These are phyloP conservation scores for Angomonas deanei DNA, from an alignment of 208 protist genomes.

Conservation along the genomic window DNA sequence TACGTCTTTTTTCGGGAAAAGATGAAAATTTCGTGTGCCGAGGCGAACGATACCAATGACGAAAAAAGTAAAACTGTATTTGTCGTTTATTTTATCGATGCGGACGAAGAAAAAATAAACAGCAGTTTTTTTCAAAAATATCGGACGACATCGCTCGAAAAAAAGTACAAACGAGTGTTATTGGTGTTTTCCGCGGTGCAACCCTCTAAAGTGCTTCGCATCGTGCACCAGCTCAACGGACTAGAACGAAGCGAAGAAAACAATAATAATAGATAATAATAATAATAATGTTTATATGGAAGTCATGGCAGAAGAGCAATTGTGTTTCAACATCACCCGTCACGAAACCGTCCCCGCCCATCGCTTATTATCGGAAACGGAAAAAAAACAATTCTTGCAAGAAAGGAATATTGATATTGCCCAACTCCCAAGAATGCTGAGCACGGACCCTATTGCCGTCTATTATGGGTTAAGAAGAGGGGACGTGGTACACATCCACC, in stretches of 20 bases:
- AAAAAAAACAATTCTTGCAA: constrained; percentile 78
- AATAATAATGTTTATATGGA: neutral
- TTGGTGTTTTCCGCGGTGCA: no score
- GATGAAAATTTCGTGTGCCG: no score
- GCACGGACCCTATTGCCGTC: constrained; percentile 92
- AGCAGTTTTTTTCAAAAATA: no score
- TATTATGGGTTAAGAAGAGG: constrained; percentile 92
- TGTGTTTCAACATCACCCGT: constrained; percentile 94
- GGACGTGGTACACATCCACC: constrained; percentile 92
- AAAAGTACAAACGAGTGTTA: neutral
- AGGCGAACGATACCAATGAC: constrained; percentile 29
- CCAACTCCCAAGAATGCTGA: constrained; percentile 95
- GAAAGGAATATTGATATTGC: constrained; percentile 85
- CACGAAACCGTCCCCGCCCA: constrained; percentile 96
- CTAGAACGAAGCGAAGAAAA: neutral
- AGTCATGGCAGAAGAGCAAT: constrained; percentile 1
- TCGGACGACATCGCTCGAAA: no score
- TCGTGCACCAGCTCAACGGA: neutral
- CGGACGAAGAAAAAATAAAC: no score
- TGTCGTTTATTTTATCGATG: no score
- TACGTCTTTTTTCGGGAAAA: no score
- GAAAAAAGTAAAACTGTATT: neutral
- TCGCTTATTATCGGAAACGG: constrained; percentile 51
- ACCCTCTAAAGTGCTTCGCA: no score
- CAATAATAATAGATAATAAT: neutral